These are phyloP conservation scores for Thermomucor indicae-seudaticae DNA, from an alignment of 371 early-diverging fungal genomes.

Conservation along the genomic window DNA sequence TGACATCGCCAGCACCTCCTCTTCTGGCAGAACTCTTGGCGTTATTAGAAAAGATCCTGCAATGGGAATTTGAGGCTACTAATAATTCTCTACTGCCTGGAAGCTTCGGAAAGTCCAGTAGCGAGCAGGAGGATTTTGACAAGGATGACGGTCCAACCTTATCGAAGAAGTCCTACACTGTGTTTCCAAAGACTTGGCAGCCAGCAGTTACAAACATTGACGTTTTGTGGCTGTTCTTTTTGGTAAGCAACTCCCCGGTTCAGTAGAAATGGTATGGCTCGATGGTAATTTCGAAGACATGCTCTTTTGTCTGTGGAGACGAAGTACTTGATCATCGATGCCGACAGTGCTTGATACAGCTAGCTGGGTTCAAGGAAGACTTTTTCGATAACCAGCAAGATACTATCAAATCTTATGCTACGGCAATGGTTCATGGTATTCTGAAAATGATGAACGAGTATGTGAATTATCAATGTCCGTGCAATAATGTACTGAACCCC, in stretches of 20 bases:
- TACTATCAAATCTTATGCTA: conserved; percentile 39
- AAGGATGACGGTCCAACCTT: conserved; percentile 34
- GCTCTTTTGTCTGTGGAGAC: conserved; percentile 40
- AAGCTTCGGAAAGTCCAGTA: conserved; percentile 38
- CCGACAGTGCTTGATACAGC: conserved; percentile 63
- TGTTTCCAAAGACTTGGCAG: conserved; percentile 49
- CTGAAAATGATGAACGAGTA: conserved; percentile 56
- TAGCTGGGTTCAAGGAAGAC: conserved; percentile 66
- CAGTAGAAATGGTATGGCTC: not conserved
- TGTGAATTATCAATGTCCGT: not conserved
- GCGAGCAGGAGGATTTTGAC: conserved; percentile 49
- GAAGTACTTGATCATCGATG: conserved; percentile 52
- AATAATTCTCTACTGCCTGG: conserved; percentile 42
- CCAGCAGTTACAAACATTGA: conserved; percentile 46
- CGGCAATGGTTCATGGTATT: conserved; percentile 53
- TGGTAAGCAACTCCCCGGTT: conserved; percentile 19
- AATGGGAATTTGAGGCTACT: conserved; percentile 65
- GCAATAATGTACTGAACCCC: not conserved
- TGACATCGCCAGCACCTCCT: conserved; percentile 13
- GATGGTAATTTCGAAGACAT: conserved; percentile 15
- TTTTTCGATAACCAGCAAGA: conserved; percentile 50
- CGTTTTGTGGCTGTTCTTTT: conserved; percentile 56
- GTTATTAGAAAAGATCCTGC: conserved; percentile 56
- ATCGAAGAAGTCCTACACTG: conserved; percentile 27
- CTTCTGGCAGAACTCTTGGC: conserved; percentile 39